phyloP scores from a whole-genome alignment of 2,329 filamentous ascomycete genomes.

The Chaetomiaceae sp. region DNA sequence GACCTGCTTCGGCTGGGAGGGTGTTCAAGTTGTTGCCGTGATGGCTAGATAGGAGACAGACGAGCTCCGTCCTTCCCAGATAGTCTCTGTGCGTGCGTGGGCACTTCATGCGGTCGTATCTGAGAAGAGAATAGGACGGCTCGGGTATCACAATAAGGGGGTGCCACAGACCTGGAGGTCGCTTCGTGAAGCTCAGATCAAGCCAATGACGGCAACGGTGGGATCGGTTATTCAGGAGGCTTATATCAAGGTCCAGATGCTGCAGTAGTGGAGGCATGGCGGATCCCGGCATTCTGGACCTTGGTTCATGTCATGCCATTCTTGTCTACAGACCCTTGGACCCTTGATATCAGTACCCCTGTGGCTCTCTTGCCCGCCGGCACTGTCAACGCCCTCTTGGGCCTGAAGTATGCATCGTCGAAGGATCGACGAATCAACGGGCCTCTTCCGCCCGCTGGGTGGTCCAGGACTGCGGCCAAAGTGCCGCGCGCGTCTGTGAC shows the following conservation, averaged over 20 bases:
- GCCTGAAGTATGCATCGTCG: no score
- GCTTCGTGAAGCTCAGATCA: neutral
- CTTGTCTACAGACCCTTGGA: neutral
- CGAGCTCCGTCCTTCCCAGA: no score
- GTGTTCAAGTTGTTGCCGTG: neutral
- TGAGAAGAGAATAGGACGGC: neutral
- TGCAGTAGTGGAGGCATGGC: neutral
- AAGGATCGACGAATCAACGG: no score
- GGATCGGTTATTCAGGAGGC: neutral
- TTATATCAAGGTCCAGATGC: neutral
- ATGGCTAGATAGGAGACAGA: no score
- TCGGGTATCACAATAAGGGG: neutral
- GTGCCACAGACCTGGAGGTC: neutral
- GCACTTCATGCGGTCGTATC: neutral
- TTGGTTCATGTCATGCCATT: neutral
- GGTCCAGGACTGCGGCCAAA: neutral
- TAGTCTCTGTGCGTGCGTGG: neutral
- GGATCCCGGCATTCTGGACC: constrained; percentile 1
- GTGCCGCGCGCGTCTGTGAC: neutral
- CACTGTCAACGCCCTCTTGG: neutral
- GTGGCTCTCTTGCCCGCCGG: no score
- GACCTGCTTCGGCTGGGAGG: neutral
- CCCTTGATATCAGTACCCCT: no score
- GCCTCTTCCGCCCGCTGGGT: neutral
- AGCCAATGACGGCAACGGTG: neutral